Percentiles rank a stretch among this genome's conserved stretches.
Conservation (phyloP, 1,284 basidiomycete genomes). For the Melampsora occidentalis region DNA sequence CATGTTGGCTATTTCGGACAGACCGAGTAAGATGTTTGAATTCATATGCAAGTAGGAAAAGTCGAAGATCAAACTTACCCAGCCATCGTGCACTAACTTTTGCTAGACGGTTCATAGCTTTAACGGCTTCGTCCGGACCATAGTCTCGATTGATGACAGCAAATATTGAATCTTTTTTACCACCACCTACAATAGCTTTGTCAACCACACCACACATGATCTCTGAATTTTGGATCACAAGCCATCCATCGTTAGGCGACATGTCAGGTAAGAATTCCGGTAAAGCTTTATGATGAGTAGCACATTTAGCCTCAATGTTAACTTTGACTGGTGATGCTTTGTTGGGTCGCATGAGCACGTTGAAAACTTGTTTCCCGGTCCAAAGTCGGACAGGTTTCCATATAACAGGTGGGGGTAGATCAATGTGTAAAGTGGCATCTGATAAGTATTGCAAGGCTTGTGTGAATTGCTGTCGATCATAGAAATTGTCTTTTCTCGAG, state of each 20-base stretch:
- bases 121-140: constrained; percentile 87
- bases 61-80: constrained; percentile 59
- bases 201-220: constrained; percentile 99
- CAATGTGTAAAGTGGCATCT: constrained; percentile 87
- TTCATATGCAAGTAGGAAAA: background rate
- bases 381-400: constrained; percentile 89
- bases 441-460: constrained; percentile 94
- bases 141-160: constrained; percentile 97
- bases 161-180: constrained; percentile 99
- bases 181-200: constrained; percentile 95
- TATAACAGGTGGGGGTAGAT: constrained; percentile 91
- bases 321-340: constrained; percentile 76
- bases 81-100: constrained; percentile 95
- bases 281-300: constrained; percentile 82
- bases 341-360: constrained; percentile 93
- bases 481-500: constrained; percentile 87
- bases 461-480: constrained; percentile 89
- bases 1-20: constrained; percentile 69
- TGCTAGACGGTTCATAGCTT: constrained; percentile 92
- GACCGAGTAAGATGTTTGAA: constrained; percentile 4
- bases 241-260: constrained; percentile 95
- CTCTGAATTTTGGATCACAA: constrained; percentile 95
- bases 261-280: constrained; percentile 66
- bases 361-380: constrained; percentile 99
- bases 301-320: constrained; percentile 95